Evolutionary conservation across 345 rosid species (phyloP).

Genomic region (Acer campestre): DNA sequence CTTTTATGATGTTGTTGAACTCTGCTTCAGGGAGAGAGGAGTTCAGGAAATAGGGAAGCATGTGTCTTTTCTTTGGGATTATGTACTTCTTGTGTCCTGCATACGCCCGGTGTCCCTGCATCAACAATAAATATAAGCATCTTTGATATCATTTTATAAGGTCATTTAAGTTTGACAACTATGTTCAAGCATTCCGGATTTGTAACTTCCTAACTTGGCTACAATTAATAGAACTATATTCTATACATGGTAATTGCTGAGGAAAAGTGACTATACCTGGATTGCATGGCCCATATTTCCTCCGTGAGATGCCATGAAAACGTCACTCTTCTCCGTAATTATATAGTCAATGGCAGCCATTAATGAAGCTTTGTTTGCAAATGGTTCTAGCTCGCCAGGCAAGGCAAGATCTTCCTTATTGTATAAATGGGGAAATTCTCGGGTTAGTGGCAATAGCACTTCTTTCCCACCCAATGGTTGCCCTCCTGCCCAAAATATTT

Average conservation of each 20-base stretch:
- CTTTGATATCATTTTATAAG: not conserved
- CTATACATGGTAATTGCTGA: not conserved
- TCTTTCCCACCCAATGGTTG: conserved; percentile 83
- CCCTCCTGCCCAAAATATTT: conserved; percentile 97
- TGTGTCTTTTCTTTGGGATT: conserved; percentile 90
- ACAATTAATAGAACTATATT: not conserved
- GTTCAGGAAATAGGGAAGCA: conserved; percentile 82
- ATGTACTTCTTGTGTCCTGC: conserved; percentile 89
- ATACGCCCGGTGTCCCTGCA: conserved; percentile 83
- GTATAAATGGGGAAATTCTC: conserved; percentile 72
- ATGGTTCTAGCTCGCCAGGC: conserved; percentile 85
- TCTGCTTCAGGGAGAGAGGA: conserved; percentile 67
- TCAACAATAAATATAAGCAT: conserved; percentile 17
- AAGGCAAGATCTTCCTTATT: conserved; percentile 80
- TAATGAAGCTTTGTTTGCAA: conserved; percentile 68
- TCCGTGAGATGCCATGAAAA: conserved; percentile 98
- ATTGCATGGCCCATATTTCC: conserved; percentile 97
- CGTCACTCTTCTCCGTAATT: conserved; percentile 80
- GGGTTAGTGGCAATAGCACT: conserved; percentile 65
- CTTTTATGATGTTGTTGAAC: conserved; percentile 66
- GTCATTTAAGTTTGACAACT: not conserved
- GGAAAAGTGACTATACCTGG: conserved; percentile 51
- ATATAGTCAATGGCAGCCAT: conserved; percentile 92
- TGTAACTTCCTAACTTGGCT: not conserved
- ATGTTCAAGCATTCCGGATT: not conserved